Evolutionary conservation across 352 stramenopile species (phyloP).

Genomic region (Phytophthora pluvialis): DNA sequence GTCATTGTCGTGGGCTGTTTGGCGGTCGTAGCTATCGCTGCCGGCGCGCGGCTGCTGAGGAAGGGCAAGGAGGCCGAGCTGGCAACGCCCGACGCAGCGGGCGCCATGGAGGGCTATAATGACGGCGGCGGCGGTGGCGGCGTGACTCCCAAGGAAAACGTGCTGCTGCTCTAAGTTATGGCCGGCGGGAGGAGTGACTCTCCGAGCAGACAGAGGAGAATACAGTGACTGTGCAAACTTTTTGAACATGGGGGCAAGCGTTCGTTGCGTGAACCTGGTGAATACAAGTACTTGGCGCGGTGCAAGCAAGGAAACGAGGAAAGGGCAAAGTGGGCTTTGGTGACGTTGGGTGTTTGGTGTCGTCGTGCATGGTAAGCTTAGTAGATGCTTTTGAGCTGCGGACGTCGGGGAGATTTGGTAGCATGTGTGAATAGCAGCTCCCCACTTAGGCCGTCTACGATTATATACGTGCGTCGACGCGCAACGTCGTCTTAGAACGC

Average conservation of each 20-base stretch:
- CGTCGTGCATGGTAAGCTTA: conserved; percentile 23
- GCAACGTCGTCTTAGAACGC: conserved; percentile 29
- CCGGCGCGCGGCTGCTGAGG: conserved; percentile 73
- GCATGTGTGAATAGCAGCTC: conserved; percentile 41
- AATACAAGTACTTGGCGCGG: conserved; percentile 22
- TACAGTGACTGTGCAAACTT: conserved; percentile 46
- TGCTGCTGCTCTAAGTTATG: conserved; percentile 85
- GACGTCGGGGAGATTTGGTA: conserved; percentile 14
- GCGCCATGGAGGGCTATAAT: conserved; percentile 57
- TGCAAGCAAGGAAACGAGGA: conserved; percentile 11
- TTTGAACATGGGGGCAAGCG: conserved; percentile 33
- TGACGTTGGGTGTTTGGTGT: conserved; percentile 37
- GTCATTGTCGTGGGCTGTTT: conserved; percentile 73
- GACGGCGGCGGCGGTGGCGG: conserved; percentile 51
- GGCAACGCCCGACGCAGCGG: conserved; percentile 52
- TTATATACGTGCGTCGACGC: conserved; percentile 26
- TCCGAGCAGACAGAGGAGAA: conserved; percentile 32
- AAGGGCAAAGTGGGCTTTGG: conserved; percentile 1
- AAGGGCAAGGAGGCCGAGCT: conserved; percentile 61
- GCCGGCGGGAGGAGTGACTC: conserved; percentile 19
- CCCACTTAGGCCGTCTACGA: conserved; percentile 9
- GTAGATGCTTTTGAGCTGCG: conserved; percentile 20
- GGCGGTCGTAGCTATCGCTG: conserved; percentile 73
- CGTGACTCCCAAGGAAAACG: conserved; percentile 85
- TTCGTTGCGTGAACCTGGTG: conserved; percentile 29